Evolutionary conservation across 192 early-diverging fungal species (phyloP).

Genomic region (Backusella mclennaniae): DNA sequence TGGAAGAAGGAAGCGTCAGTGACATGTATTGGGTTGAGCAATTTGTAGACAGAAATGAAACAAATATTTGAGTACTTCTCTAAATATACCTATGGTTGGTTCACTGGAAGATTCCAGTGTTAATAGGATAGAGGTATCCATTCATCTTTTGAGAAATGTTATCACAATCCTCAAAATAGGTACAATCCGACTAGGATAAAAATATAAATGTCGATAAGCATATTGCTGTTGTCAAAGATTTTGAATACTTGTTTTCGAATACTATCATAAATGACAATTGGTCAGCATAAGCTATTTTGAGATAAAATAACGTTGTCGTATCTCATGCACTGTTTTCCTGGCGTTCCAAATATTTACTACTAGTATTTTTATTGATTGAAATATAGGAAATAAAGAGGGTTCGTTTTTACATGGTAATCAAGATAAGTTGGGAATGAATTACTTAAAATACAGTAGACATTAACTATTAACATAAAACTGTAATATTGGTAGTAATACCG

Average conservation of each 20-base stretch:
- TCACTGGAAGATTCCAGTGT: not conserved
- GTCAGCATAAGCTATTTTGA: not conserved
- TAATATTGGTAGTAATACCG: not conserved
- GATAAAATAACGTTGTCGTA: too few relatives aligned
- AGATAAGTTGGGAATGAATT: too few relatives aligned
- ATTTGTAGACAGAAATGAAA: not conserved
- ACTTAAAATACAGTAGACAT: too few relatives aligned
- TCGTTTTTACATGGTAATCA: too few relatives aligned
- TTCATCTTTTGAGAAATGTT: not conserved
- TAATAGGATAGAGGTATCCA: not conserved
- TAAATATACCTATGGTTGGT: not conserved
- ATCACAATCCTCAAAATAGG: not conserved
- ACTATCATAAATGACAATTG: not conserved
- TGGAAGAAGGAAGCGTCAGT: not conserved
- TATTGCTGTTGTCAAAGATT: not conserved
- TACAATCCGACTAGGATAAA: not conserved
- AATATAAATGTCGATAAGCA: not conserved
- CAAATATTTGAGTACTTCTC: not conserved
- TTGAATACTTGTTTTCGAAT: not conserved
- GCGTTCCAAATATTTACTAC: too few relatives aligned
- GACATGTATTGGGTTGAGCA: not conserved
- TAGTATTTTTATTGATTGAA: too few relatives aligned
- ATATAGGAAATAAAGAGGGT: too few relatives aligned
- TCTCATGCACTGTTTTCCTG: too few relatives aligned
- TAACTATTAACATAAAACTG: not conserved